These are phyloP conservation scores for Phytopythium mirpurense DNA, from an alignment of 352 stramenopile genomes.

Conservation along the genomic window DNA sequence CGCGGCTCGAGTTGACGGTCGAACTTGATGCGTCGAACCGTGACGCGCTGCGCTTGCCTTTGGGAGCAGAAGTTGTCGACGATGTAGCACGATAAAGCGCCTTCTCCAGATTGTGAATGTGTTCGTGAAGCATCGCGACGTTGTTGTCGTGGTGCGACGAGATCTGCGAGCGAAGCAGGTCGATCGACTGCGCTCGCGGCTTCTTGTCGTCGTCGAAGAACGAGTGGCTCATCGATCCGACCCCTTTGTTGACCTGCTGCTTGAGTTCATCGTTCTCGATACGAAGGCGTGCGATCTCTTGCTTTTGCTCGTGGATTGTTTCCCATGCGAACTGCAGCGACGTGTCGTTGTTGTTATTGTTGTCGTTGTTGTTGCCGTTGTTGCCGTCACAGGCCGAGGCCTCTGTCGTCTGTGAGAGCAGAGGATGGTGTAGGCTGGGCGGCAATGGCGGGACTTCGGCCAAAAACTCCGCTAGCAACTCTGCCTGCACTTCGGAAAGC, in stretches of 20 bases:
- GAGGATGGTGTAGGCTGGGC: background rate
- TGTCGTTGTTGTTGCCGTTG: constrained; percentile 9
- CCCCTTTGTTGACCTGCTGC: background rate
- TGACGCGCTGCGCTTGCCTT: constrained; percentile 4
- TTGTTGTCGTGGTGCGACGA: constrained; percentile 51
- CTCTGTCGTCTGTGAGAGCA: background rate
- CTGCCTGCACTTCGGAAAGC: constrained; percentile 42
- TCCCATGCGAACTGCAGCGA: constrained; percentile 76
- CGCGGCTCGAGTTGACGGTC: constrained; percentile 38
- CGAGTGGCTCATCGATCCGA: background rate
- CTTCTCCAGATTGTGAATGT: constrained; percentile 49
- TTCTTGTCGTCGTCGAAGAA: constrained; percentile 26
- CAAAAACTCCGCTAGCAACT: constrained; percentile 47
- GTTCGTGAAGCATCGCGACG: constrained; percentile 44
- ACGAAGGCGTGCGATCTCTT: constrained; percentile 55
- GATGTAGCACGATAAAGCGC: constrained; percentile 17
- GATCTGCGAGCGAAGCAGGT: constrained; percentile 46
- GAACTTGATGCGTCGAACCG: constrained; percentile 25
- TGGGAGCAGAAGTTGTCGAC: background rate
- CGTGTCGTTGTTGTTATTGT: constrained; percentile 28
- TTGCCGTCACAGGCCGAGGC: constrained; percentile 4
- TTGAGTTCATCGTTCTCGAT: constrained; percentile 45
- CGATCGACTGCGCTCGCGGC: constrained; percentile 25
- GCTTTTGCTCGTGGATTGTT: constrained; percentile 69
- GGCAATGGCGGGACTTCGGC: constrained; percentile 24